Base-by-base conservation (phyloP, 345 rosid species). In the Gossypium thurberi region DNA sequence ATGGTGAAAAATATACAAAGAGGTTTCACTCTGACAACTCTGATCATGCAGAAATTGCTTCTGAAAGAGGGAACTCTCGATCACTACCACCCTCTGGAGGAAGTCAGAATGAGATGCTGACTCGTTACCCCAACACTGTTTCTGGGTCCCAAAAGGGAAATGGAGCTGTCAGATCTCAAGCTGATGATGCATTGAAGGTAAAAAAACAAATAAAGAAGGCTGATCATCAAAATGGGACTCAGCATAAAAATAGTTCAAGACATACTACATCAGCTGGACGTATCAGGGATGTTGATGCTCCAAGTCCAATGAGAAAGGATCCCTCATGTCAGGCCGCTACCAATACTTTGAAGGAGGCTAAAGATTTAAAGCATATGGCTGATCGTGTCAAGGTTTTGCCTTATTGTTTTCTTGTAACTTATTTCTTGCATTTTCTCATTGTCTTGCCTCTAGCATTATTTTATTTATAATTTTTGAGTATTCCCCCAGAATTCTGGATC, bases 281-380 rank as follows among this genome's bases (percentile, higher is more conserved):
- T 59, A 80, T 51, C 74, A 86, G 80, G 82, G 91, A 83, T 75
- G 74, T 70, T 55, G 84, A 82, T 74, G 90, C 86, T 80, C 86
- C 85, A 70, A 88, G 93, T 81, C 88, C 98, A 74, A 83, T 80
- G 71, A 85, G 82, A 84, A 93, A 83, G 84, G 99, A 92, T 51
- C 79, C 88, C 73, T 81, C 87, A 21, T 70, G 80, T 77, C 95
- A 82, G 76, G 80, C 84, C 66, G 97, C 97, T 63, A 86, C 71
- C 20, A 87, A 79, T 83, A 92, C 89, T 53, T 33, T 96, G 79
- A 93, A 89, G 89, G 99, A 96, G 82, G 99, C 97, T 46, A 93
- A 77, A 87, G 92, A 82, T 87, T 82, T 96, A 53, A 96, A 96
- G 83, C 99, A 96, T 80, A 43, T 82, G 78, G 99, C 97, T 81